Base-by-base conservation (phyloP, 1,139 yeast genomes). In the Meyerozyma sp. region DNA sequence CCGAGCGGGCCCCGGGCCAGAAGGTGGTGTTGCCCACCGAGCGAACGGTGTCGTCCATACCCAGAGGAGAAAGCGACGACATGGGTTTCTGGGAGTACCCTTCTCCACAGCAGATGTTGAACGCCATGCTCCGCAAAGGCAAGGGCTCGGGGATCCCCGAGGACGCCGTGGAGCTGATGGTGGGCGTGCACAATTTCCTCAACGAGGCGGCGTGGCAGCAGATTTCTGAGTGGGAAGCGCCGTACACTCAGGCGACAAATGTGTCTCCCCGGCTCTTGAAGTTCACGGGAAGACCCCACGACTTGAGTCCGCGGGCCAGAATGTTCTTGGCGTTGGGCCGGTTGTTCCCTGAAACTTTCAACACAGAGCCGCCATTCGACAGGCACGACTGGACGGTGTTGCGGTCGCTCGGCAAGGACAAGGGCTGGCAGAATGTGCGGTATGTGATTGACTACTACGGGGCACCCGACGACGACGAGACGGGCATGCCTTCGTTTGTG, bases 201-300 rank as follows among this genome's bases (percentile, higher is more conserved):
- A 94, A 94, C 62, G 99, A 94, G 64, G 97, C 96, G 10, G 98
- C 98, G 8, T 94, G 99, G 99, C 80, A 80, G 53, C 97, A 94
- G 62, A 90, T 94, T 45, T 68, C 89, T 50, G 79, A 82, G 46
- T 94, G 99, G 99, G 99, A 94, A 65, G 65, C 73, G 46, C 66
- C 71, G 38, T 65, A 78, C 53, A 78, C 88, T 5, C 65, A 65
- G 30, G 58, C 69, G 46, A 68, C 82, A 8, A 68, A 73, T 36
- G 65, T 75, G 23, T 81, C 76, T 51, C 98, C 98, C 5, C 77
- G 97, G 48, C 70, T 94, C 49, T 69, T 83, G 48, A 82, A 83
- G 59, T 94, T 94, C 63, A 90, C 95, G 30, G 99, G 99, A 8
- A 81, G 93, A 54, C 98, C 98, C 0, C 77, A 85, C 50, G 91